Evolutionary conservation across 306 rosid genomes (phyloP).

Genomic region (Inga leiocalycina): DNA sequence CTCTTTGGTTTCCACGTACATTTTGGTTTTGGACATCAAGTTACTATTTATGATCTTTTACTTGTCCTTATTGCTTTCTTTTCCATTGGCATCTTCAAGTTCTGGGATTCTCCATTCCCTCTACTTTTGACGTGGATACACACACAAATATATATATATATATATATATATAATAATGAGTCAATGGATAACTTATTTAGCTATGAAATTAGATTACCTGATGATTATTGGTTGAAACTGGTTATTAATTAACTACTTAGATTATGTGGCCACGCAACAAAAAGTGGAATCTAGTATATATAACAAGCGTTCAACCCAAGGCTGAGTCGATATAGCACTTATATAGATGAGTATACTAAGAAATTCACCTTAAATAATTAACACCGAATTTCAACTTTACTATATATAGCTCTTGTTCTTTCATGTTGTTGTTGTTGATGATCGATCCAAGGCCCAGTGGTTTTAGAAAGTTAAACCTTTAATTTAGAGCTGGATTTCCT

Average conservation of each 20-base stretch:
- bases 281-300: neutral
- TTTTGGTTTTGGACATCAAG: neutral
- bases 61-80: neutral
- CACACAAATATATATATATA: too few relatives aligned
- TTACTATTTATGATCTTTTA: too few relatives aligned
- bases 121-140: neutral
- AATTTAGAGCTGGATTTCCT: too few relatives aligned
- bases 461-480: too few relatives aligned
- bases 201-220: neutral
- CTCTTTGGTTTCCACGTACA: neutral
- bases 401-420: too few relatives aligned
- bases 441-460: too few relatives aligned
- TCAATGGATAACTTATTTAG: too few relatives aligned
- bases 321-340: neutral
- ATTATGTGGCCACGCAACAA: neutral
- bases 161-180: too few relatives aligned
- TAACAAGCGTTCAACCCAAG: neutral
- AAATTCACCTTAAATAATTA: neutral
- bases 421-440: too few relatives aligned
- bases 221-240: neutral
- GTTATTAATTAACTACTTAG: neutral
- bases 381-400: too few relatives aligned
- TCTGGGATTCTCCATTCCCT: neutral
- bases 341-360: neutral
- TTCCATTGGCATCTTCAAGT: neutral